Evolutionary conservation across 2,329 filamentous ascomycete species (phyloP).

Genomic region (Cordyceps militaris): DNA sequence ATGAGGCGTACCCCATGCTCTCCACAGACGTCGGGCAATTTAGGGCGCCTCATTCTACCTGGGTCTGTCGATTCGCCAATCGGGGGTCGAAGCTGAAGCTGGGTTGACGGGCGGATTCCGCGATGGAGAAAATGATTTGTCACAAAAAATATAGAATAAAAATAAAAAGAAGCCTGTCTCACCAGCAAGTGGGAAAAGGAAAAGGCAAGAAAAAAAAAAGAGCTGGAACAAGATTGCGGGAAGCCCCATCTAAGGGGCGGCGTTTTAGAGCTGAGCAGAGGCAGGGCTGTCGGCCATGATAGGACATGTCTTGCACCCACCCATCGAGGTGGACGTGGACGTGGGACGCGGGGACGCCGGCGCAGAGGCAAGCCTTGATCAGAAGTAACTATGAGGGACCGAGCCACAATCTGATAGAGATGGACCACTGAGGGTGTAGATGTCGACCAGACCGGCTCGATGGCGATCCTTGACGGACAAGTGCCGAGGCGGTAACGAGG

Average conservation of each 20-base stretch:
- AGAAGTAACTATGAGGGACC: not conserved
- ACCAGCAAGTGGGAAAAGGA: constrained; percentile 4
- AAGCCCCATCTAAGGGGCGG: constrained; percentile 2
- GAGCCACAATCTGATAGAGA: not conserved
- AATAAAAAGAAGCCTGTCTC: not conserved
- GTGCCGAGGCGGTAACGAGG: not conserved
- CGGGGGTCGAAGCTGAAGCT: not conserved
- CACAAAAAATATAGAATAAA: not conserved
- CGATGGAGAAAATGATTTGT: not conserved
- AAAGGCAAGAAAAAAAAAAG: not conserved
- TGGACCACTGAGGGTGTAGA: not conserved
- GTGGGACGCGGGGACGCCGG: constrained; percentile 3
- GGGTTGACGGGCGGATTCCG: not conserved
- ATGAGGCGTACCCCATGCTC: not conserved
- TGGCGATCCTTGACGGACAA: too few species aligned
- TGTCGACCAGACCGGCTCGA: too few species aligned
- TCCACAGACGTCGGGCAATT: constrained; percentile 4
- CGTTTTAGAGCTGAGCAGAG: not conserved
- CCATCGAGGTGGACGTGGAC: too few species aligned
- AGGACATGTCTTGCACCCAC: not conserved
- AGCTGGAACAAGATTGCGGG: constrained; percentile 10
- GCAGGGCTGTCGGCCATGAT: constrained; percentile 4
- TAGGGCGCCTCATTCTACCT: not conserved
- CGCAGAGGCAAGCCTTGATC: constrained; percentile 7
- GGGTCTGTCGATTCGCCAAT: constrained; percentile 5